Conservation (phyloP, 176 grass and related monocot genomes). For the Rhynchospora breviuscula region DNA sequence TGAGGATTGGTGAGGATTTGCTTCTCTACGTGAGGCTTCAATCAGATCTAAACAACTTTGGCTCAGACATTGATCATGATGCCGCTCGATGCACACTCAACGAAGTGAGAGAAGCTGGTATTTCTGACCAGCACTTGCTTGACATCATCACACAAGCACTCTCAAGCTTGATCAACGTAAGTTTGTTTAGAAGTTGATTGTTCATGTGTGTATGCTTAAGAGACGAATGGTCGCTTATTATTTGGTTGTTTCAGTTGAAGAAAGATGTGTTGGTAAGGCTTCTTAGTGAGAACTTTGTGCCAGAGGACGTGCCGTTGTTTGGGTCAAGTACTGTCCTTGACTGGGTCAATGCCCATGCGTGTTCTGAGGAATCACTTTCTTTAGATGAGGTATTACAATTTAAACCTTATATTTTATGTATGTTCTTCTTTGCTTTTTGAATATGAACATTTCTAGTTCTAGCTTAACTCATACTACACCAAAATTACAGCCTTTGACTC, state of each 20-base stretch:
- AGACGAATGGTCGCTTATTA: conserved; percentile 27
- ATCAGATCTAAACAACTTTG: conserved; percentile 66
- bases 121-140: conserved; percentile 50
- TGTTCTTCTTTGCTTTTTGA: background rate
- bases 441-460: background rate
- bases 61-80: conserved; percentile 67
- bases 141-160: conserved; percentile 53
- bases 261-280: conserved; percentile 50
- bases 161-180: conserved; percentile 55
- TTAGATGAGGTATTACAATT: conserved; percentile 67
- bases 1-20: conserved; percentile 84
- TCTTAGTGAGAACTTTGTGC: conserved; percentile 63
- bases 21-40: conserved; percentile 80
- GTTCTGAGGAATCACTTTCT: conserved; percentile 90
- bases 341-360: conserved; percentile 60
- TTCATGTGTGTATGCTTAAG: background rate
- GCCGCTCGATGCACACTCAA: conserved; percentile 53
- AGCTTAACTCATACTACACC: background rate
- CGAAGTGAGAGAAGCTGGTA: conserved; percentile 43
- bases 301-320: conserved; percentile 85
- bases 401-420: background rate
- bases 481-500: background rate
- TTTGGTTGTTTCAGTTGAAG: conserved; percentile 43
- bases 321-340: conserved; percentile 60
- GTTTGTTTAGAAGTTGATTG: conserved; percentile 22